Base-by-base conservation (phyloP, 805 yeast species). In the Saccharomycodes ludwigii region DNA sequence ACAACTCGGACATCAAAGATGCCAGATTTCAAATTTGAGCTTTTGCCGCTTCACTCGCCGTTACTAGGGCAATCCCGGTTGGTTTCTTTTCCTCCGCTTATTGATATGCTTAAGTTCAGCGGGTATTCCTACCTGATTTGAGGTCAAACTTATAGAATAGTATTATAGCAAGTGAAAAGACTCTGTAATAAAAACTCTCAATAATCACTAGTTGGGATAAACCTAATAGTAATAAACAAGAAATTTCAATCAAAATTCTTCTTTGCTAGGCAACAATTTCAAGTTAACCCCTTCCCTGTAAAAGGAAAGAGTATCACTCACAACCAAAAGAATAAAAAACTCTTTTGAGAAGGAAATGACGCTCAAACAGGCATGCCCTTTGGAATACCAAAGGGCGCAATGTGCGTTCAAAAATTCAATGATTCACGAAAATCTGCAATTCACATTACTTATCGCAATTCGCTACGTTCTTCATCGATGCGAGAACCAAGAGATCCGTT, bases 401-500 rank as follows among this genome's bases (percentile, higher is more conserved):
- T 58, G 62, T 58, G 64, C 61, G 63, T 59, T 59, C 62, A 56
- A 59, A 58, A 55, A 56, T 56, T 58, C 60, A 58, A 56, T 59
- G 65, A 58, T 54, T 54, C 60, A 55, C 61, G 55, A 53, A 52
- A 39, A 39, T 43, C 47, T 43, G 47, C 47, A 43, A 43, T 43
- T 43, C 63, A 56, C 60, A 55, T 41, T 50, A 57, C 61, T 47
- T 56, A 55, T 57, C 63, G 62, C 61, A 52, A 44, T 56, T 57
- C 58, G 62, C 63, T 57, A 62, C 63, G 61, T 56, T 55, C 61
- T 58, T 58, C 61, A 57, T 57, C 61, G 61, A 52, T 58, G 61
- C 56, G 60, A 54, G 61, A 56, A 49, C 60, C 61, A 56, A 57
- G 61, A 55, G 61, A 55, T 56, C 59, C 59, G 58, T 53, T 54